Conservation (phyloP, 805 yeast genomes). For the Saccharomycopsis babjevae region DNA sequence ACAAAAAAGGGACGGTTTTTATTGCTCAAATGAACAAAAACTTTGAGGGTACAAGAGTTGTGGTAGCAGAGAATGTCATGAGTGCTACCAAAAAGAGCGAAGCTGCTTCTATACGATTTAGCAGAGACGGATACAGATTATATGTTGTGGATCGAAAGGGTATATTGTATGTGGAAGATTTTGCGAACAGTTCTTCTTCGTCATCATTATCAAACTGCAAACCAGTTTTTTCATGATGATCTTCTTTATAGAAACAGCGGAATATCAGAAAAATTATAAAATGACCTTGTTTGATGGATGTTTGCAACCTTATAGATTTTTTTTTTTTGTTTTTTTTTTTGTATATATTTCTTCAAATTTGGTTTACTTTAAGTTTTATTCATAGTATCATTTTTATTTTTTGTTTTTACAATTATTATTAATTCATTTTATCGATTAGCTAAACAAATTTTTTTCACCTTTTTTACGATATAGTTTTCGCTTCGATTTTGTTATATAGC, state of each 20-base stretch:
- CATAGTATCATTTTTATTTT: not conserved
- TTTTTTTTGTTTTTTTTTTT: not conserved
- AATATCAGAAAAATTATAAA: not conserved
- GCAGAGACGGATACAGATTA: conserved; percentile 72
- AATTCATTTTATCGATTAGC: no score
- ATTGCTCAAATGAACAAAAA: conserved; percentile 41
- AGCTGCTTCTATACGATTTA: conserved; percentile 70
- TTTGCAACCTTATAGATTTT: not conserved
- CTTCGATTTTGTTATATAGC: no score
- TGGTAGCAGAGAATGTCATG: conserved; percentile 67
- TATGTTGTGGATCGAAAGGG: conserved; percentile 78
- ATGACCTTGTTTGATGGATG: not conserved
- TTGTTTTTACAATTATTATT: not conserved
- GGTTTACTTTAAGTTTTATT: not conserved
- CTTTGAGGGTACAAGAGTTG: conserved; percentile 41
- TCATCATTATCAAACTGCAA: not conserved
- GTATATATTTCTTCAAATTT: not conserved
- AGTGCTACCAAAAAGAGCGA: conserved; percentile 63
- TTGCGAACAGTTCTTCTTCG: conserved; percentile 23
- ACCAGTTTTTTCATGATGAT: not conserved
- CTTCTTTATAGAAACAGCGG: not conserved
- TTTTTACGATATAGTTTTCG: no score
- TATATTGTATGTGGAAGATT: conserved; percentile 66
- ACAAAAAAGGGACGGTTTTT: conserved; percentile 66
- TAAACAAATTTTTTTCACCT: no score